Conservation (phyloP, 352 stramenopile species). For the Pythium grandisporangium region DNA sequence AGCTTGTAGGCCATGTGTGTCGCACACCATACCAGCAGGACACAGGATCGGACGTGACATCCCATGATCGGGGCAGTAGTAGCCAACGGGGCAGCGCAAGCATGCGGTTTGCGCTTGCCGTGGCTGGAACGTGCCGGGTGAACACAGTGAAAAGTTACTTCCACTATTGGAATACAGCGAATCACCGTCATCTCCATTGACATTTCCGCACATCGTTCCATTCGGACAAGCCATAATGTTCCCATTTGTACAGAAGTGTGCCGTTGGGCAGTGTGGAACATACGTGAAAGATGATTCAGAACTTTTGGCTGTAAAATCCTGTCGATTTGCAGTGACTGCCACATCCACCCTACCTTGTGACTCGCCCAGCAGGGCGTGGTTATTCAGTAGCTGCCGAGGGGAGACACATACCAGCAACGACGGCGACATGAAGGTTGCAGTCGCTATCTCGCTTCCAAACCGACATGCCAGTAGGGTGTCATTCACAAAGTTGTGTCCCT, state of each 20-base stretch:
- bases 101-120: slow-evolving; percentile 67
- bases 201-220: slow-evolving; percentile 62
- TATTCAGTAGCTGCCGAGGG: slow-evolving; percentile 52
- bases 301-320: slow-evolving; percentile 73
- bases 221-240: slow-evolving; percentile 77
- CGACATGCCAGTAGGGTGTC: slow-evolving; percentile 77
- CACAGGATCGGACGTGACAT: slow-evolving; percentile 87
- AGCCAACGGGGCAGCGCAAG: slow-evolving; percentile 91
- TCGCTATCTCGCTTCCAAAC: slow-evolving; percentile 65
- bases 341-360: slow-evolving; percentile 46
- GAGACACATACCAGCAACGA: slow-evolving; percentile 73
- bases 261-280: slow-evolving; percentile 39
- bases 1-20: slow-evolving; percentile 72
- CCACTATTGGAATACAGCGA: slow-evolving; percentile 1
- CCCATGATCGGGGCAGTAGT: slow-evolving; percentile 90
- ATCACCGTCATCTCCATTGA: slow-evolving; percentile 10
- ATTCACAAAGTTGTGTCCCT: slow-evolving; percentile 92
- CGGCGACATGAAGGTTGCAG: slow-evolving; percentile 72
- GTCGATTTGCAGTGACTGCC: slow-evolving; percentile 80
- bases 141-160: slow-evolving; percentile 93
- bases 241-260: slow-evolving; percentile 45
- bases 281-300: slow-evolving; percentile 79
- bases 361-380: too few species aligned
- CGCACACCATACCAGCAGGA: slow-evolving; percentile 89
- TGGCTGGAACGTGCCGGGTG: slow-evolving; percentile 91